Evolutionary conservation across 1,284 basidiomycete species (phyloP).

Genomic region (Puccinia hordei): DNA sequence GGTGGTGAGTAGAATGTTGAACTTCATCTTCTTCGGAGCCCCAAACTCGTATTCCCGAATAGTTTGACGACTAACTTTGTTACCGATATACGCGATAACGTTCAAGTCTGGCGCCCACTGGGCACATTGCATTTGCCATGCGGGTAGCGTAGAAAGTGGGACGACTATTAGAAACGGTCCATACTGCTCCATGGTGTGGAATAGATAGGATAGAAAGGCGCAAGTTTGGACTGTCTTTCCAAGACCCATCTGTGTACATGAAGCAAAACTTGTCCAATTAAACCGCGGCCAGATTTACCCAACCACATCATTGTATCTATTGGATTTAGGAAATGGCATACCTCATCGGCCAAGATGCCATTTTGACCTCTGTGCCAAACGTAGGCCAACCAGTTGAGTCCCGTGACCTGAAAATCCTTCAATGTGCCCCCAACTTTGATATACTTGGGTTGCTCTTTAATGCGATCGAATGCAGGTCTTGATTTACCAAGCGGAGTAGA

Average conservation of each 20-base stretch:
- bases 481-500: conserved; percentile 73
- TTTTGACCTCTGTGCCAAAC: conserved; percentile 93
- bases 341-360: conserved; percentile 94
- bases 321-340: conserved; percentile 53
- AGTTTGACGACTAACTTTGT: conserved; percentile 79
- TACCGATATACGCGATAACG: conserved; percentile 95
- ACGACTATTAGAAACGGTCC: conserved; percentile 98
- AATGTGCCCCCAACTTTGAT: conserved; percentile 75
- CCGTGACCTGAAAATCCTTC: conserved; percentile 98
- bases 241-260: conserved; percentile 75
- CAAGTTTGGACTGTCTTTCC: conserved; percentile 98
- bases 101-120: conserved; percentile 96
- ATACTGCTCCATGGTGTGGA: conserved; percentile 88
- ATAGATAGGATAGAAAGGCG: conserved; percentile 90
- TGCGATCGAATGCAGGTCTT: conserved; percentile 81
- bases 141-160: conserved; percentile 93
- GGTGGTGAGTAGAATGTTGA: conserved; percentile 96
- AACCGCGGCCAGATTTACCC: not conserved
- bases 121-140: conserved; percentile 95
- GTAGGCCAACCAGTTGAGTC: conserved; percentile 97
- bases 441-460: conserved; percentile 87
- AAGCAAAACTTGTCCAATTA: not conserved
- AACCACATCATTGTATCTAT: conserved; percentile 12
- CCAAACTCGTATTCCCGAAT: conserved; percentile 94
- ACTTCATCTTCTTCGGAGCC: conserved; percentile 77